Evolutionary conservation across 2,329 filamentous ascomycete species (phyloP).

Genomic region (Madurella fahalii): DNA sequence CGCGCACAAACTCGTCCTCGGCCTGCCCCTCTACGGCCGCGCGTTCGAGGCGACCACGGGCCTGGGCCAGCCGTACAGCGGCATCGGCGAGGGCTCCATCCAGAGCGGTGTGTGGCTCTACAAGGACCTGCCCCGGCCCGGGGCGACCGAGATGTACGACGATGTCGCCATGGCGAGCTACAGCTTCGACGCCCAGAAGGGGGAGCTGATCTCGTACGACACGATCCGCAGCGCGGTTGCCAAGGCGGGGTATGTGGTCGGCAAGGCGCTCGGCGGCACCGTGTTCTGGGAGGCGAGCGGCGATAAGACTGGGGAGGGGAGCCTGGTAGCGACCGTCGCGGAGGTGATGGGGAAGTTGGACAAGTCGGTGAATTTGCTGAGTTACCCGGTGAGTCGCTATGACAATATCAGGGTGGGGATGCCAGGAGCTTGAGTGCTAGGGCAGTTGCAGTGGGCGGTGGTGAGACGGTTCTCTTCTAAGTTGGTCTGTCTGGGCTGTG

Average conservation of each 20-base stretch:
- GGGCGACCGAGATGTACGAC: slow-evolving; percentile 56
- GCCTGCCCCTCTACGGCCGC: slow-evolving; percentile 77
- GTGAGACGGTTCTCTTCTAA: background rate
- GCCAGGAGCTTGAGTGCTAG: slow-evolving; percentile 15
- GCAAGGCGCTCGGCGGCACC: slow-evolving; percentile 62
- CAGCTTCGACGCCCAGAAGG: slow-evolving; percentile 58
- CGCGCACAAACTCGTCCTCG: slow-evolving; percentile 64
- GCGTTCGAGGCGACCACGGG: slow-evolving; percentile 66
- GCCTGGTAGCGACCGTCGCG: slow-evolving; percentile 55
- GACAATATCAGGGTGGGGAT: slow-evolving; percentile 47
- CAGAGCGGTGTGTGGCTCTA: slow-evolving; percentile 69
- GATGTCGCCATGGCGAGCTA: slow-evolving; percentile 60
- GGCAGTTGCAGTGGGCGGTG: background rate
- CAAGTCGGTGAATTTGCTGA: slow-evolving; percentile 46
- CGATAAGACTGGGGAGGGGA: slow-evolving; percentile 50
- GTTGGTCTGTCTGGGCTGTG: background rate
- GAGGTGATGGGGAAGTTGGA: slow-evolving; percentile 48
- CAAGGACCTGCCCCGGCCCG: slow-evolving; percentile 62
- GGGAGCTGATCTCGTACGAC: slow-evolving; percentile 68
- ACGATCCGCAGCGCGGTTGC: slow-evolving; percentile 51
- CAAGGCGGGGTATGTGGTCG: slow-evolving; percentile 63
- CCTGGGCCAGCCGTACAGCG: slow-evolving; percentile 58
- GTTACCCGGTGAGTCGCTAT: slow-evolving; percentile 54
- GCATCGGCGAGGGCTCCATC: slow-evolving; percentile 55
- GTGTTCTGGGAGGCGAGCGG: slow-evolving; percentile 84